A percentile compares a stretch with the other conserved stretches of the same genome.
These are phyloP conservation scores for Lasiodiplodia hormozganensis DNA, from an alignment of 2,329 filamentous ascomycete genomes.

Conservation along the genomic window DNA sequence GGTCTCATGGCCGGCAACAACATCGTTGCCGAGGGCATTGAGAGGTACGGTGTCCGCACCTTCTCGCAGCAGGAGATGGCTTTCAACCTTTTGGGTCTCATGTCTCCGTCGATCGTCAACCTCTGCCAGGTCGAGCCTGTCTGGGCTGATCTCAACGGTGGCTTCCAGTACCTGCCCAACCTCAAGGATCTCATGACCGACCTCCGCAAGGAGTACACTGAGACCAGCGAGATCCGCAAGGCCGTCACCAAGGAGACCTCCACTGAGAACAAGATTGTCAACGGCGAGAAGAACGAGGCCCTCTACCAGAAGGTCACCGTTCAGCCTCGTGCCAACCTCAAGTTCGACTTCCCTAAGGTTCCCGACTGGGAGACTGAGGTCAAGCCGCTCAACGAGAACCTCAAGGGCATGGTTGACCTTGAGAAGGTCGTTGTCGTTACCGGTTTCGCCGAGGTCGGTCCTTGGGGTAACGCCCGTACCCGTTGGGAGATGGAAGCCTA, in stretches of 20 bases:
- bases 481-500: conserved; percentile 99
- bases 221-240: conserved; percentile 90
- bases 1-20: conserved; percentile 99
- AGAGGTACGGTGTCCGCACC: conserved; percentile 94
- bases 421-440: conserved; percentile 98
- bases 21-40: conserved; percentile 94
- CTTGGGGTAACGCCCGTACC: conserved; percentile 98
- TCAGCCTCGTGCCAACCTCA: conserved; percentile 95
- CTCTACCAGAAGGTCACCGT: conserved; percentile 95
- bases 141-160: conserved; percentile 96
- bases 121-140: conserved; percentile 95
- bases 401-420: conserved; percentile 98
- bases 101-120: conserved; percentile 93
- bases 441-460: conserved; percentile 93
- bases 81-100: conserved; percentile 95
- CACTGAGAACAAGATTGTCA: conserved; percentile 96
- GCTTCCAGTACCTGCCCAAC: conserved; percentile 95
- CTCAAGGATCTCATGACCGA: conserved; percentile 93
- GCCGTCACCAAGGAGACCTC: conserved; percentile 95
- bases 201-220: conserved; percentile 91
- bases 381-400: conserved; percentile 82
- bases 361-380: conserved; percentile 93
- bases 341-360: conserved; percentile 90
- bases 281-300: conserved; percentile 89
- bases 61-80: conserved; percentile 99